Base-by-base conservation (phyloP, 164 flowering plant species). In the Amborella trichopoda region DNA sequence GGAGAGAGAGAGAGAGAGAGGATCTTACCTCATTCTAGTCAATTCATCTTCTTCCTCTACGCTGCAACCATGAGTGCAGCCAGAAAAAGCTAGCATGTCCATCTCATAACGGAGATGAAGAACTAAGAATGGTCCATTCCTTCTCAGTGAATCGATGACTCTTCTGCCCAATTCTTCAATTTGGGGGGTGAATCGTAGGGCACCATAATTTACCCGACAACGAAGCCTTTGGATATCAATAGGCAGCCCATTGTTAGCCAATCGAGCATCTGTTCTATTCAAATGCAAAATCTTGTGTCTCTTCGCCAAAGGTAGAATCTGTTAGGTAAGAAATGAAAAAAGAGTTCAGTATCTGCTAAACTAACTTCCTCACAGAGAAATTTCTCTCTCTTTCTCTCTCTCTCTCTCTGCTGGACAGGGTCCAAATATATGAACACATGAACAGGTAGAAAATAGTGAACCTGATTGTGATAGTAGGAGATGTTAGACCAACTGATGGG, bases 51-150 rank as follows among this genome's bases (percentile, higher is more conserved):
- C 80, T 67, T 86, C 94, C 5, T 72, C 74, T 20, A 38, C 13
- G 44, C 52, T 80, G 61, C 93, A 86, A 23, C 96, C 96, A 52
- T 86, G 83, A 30, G 76, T 76, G 51, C 96, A 85, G 3, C 95
- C 95, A 56, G 95, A 85, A 61, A 85, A 85, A 20, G 95, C 86
- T 44, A 85, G 58, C 95, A 86, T 86, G 67, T 83, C 95, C 95
- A 83, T 86, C 66, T 86, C 95, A 61, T 83, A 86, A 59, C 94
- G 60, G 22, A 86, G 86, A 57, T 86, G 96, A 56, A 86, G 96
- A 4, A 86, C 90, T n/a, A 86, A 50, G 49, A 86, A 83, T 20
- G 76, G 84, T 28, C 90, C 96, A 41, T 75, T 78, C 55, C 77
- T 60, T 64, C 81, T 68, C 2, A 86, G 53, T 42, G 78, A 63